These are phyloP conservation scores for Haberlea rhodopensis DNA, from an alignment of 257 asterid species.

Conservation along the genomic window DNA sequence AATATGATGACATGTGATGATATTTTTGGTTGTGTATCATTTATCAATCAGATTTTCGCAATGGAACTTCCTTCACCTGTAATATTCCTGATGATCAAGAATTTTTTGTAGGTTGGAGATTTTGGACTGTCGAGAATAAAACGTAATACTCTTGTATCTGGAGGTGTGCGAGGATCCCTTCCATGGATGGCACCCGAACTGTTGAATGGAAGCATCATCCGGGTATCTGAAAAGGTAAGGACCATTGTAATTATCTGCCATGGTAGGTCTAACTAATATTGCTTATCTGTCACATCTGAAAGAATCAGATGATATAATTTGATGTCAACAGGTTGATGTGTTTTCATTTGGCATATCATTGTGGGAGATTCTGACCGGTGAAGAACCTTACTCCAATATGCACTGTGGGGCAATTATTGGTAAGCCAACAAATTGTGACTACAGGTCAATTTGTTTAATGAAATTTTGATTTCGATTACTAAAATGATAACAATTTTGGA, in stretches of 20 bases:
- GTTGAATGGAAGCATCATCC: slow-evolving; percentile 58
- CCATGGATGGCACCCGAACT: slow-evolving; percentile 87
- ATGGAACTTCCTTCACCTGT: slow-evolving; percentile 12
- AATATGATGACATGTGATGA: no score
- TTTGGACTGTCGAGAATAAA: slow-evolving; percentile 72
- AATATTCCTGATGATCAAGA: slow-evolving; percentile 17
- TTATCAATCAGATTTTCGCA: background rate
- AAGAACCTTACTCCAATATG: slow-evolving; percentile 82
- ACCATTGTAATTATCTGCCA: slow-evolving; percentile 7
- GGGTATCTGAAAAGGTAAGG: slow-evolving; percentile 67
- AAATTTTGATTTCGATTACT: slow-evolving; percentile 15
- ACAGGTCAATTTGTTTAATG: background rate
- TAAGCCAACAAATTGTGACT: slow-evolving; percentile 30
- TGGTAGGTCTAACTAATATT: slow-evolving; percentile 10
- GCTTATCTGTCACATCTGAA: slow-evolving; percentile 9
- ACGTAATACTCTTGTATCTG: slow-evolving; percentile 70
- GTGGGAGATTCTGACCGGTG: slow-evolving; percentile 82
- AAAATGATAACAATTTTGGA: slow-evolving; percentile 4
- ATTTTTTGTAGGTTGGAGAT: slow-evolving; percentile 59
- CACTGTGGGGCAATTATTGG: slow-evolving; percentile 83
- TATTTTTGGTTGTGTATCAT: background rate
- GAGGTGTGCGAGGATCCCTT: slow-evolving; percentile 75
- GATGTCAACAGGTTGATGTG: slow-evolving; percentile 62
- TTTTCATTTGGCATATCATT: slow-evolving; percentile 69
- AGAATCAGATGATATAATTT: slow-evolving; percentile 21